Percentiles rank a stretch among this genome's conserved stretches.
Evolutionary conservation across 495 filamentous ascomycete genomes (phyloP).

Genomic region (Xylaria scruposa): DNA sequence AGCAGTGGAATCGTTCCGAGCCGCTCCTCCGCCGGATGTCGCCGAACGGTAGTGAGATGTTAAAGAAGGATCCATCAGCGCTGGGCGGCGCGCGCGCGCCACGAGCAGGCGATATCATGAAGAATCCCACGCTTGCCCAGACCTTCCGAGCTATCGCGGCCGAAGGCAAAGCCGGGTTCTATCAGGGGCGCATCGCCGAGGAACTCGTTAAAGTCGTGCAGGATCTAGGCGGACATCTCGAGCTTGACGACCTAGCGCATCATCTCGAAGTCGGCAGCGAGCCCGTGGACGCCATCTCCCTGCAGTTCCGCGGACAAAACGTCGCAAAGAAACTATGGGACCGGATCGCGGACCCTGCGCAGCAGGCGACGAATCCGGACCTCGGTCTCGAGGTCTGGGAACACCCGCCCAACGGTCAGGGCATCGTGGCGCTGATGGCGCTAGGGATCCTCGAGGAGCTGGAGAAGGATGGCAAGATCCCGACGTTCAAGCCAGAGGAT

Average conservation of each 20-base stretch:
- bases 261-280: slow-evolving; percentile 80
- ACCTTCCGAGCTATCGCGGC: slow-evolving; percentile 83
- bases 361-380: slow-evolving; percentile 28
- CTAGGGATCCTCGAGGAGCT: slow-evolving; percentile 89
- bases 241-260: slow-evolving; percentile 77
- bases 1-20: slow-evolving; percentile 39
- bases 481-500: slow-evolving; percentile 67
- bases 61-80: slow-evolving; percentile 73
- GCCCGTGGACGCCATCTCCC: slow-evolving; percentile 78
- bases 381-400: slow-evolving; percentile 83
- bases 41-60: slow-evolving; percentile 83
- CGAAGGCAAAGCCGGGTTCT: slow-evolving; percentile 90
- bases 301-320: slow-evolving; percentile 75
- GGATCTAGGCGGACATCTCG: slow-evolving; percentile 78
- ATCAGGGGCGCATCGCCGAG: slow-evolving; percentile 81
- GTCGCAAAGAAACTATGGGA: slow-evolving; percentile 52
- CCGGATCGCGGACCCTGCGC: slow-evolving; percentile 44
- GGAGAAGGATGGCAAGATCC: slow-evolving; percentile 73
- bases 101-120: slow-evolving; percentile 84
- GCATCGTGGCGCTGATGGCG: slow-evolving; percentile 92
- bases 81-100: slow-evolving; percentile 72
- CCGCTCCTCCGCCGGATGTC: slow-evolving; percentile 69
- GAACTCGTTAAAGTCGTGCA: slow-evolving; percentile 78
- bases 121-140: slow-evolving; percentile 78
- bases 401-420: slow-evolving; percentile 97